Evolutionary conservation across 2,329 filamentous ascomycete species (phyloP).

Genomic region (Fusarium stilboides): DNA sequence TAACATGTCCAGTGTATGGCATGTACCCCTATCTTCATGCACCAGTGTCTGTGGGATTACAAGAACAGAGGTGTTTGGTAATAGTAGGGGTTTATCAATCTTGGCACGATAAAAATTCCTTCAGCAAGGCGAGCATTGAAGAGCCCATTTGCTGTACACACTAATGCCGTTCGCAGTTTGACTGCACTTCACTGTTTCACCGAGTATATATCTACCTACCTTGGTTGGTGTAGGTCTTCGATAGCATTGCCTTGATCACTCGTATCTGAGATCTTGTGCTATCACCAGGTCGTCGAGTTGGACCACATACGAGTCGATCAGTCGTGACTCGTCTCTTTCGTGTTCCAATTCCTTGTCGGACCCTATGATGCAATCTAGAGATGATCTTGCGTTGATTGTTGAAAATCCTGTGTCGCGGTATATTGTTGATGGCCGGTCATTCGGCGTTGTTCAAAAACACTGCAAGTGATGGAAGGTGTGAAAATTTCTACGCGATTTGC

Average conservation of each 20-base stretch:
- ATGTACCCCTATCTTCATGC: constrained; percentile 69
- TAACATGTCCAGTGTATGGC: constrained; percentile 2
- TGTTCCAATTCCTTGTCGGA: constrained; percentile 8
- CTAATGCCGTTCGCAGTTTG: constrained; percentile 63
- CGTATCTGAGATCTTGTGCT: constrained; percentile 36
- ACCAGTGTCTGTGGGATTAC: constrained; percentile 61
- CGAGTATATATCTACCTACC: constrained; percentile 28
- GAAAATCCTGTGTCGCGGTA: background rate
- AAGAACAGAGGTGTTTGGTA: constrained; percentile 70
- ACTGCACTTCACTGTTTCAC: constrained; percentile 43
- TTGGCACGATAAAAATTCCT: constrained; percentile 72
- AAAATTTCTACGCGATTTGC: constrained; percentile 35
- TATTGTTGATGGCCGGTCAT: constrained; percentile 2
- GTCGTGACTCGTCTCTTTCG: constrained; percentile 8
- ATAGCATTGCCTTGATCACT: constrained; percentile 14
- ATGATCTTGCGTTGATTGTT: background rate
- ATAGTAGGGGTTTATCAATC: constrained; percentile 65
- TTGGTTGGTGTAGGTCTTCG: background rate
- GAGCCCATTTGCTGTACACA: constrained; percentile 72
- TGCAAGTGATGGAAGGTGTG: constrained; percentile 16
- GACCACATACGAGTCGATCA: constrained; percentile 12
- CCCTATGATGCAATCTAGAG: constrained; percentile 12
- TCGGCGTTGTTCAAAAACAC: background rate
- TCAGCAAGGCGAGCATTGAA: constrained; percentile 68
- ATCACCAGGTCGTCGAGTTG: constrained; percentile 13